Conservation (phyloP, 2,329 filamentous ascomycete species). For the Xylariaceae sp. region DNA sequence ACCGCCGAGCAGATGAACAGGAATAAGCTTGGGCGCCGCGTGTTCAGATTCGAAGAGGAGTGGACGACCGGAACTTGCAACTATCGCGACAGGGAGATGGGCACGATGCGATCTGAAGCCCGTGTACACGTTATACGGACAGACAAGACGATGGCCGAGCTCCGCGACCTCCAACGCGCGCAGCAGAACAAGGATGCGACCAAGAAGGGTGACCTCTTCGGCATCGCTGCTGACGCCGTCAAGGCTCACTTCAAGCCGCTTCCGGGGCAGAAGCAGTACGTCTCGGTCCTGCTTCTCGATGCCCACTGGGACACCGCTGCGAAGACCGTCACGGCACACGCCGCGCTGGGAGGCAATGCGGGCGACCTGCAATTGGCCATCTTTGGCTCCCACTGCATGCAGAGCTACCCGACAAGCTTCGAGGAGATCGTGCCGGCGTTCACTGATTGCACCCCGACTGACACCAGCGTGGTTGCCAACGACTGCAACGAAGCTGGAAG, state of each 20-base stretch:
- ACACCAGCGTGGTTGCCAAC: slow-evolving; percentile 72
- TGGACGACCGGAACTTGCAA: slow-evolving; percentile 83
- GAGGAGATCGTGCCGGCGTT: slow-evolving; percentile 89
- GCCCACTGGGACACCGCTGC: slow-evolving; percentile 73
- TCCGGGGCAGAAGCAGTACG: slow-evolving; percentile 77
- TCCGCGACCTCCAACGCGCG: slow-evolving; percentile 68
- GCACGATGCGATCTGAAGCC: slow-evolving; percentile 80
- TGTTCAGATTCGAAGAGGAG: slow-evolving; percentile 89
- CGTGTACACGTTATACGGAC: slow-evolving; percentile 79
- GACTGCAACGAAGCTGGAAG: slow-evolving; percentile 82
- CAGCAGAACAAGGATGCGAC: slow-evolving; percentile 67
- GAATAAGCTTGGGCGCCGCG: slow-evolving; percentile 76
- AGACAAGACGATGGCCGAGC: slow-evolving; percentile 76
- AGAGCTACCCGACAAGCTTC: slow-evolving; percentile 81
- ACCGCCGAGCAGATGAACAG: slow-evolving; percentile 95
- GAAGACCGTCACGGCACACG: slow-evolving; percentile 70
- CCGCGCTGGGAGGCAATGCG: slow-evolving; percentile 67
- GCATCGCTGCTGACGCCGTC: slow-evolving; percentile 70
- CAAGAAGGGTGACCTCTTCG: slow-evolving; percentile 66
- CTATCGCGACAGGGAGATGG: slow-evolving; percentile 60
- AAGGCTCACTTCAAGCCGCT: slow-evolving; percentile 66
- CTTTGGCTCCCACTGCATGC: slow-evolving; percentile 85
- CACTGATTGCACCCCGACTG: slow-evolving; percentile 81
- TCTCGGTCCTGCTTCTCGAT: slow-evolving; percentile 81
- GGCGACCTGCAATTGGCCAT: slow-evolving; percentile 77